Evolutionary conservation across 1,284 basidiomycete genomes (phyloP).

Genomic region (Sanghuangporus baumii): DNA sequence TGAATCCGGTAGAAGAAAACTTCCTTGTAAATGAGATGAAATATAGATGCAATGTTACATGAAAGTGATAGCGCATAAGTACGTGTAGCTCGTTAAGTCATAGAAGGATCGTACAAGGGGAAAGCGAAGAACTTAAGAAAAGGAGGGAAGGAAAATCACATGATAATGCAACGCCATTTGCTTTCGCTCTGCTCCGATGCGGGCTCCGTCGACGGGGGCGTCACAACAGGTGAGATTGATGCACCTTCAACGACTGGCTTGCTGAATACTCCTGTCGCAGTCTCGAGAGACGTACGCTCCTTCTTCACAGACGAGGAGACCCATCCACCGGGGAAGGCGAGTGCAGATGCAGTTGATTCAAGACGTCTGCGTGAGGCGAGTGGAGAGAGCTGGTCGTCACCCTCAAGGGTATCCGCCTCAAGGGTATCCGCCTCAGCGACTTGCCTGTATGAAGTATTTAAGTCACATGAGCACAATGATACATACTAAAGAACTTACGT

Average conservation of each 20-base stretch:
- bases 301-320: slow-evolving; percentile 1
- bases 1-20: too few relatives aligned
- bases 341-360: slow-evolving; percentile 15
- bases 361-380: slow-evolving; percentile 8
- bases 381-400: slow-evolving; percentile 1
- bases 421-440: neutral
- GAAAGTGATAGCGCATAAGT: neutral
- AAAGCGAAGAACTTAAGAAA: neutral
- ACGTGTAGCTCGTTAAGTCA: neutral
- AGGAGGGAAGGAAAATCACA: neutral
- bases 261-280: slow-evolving; percentile 15
- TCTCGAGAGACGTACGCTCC: slow-evolving; percentile 15
- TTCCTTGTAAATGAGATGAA: neutral
- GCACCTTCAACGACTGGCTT: slow-evolving; percentile 4
- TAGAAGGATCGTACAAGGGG: neutral
- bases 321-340: slow-evolving; percentile 15
- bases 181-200: neutral
- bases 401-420: neutral
- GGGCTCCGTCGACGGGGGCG: neutral
- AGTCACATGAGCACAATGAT: neutral
- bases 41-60: neutral
- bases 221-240: neutral
- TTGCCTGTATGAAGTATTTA: neutral
- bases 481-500: neutral
- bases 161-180: slow-evolving; percentile 13